Base-by-base conservation (phyloP, 345 rosid genomes). In the Adansonia digitata region DNA sequence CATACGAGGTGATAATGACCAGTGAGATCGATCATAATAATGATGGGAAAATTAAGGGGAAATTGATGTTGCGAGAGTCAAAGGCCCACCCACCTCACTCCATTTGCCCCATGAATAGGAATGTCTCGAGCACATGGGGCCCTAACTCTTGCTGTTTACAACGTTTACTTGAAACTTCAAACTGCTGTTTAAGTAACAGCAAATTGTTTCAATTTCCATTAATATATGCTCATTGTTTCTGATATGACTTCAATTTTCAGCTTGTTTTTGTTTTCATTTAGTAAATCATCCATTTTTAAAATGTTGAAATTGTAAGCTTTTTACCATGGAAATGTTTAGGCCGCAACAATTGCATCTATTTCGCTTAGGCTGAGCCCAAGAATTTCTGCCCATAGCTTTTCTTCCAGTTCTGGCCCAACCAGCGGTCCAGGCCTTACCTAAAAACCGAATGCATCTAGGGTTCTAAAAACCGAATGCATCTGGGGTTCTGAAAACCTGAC, bases 101-200 rank as follows among this genome's bases (percentile, higher is more conserved):
- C 26, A 27, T 59, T 35, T 48, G 6, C 20, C 7, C n/a, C n/a
- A n/a, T n/a, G n/a, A n/a, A 66, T 71, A 72, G 74, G 77, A 80
- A 80, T 80, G 67, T 76, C 45, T 67, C 51, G 7, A 29, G 75
- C 77, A 67, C 11, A 6, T 48, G 73, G 72, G 78, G 13, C 79
- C 61, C 65, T 65, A 39, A 35, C 49, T 12, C 8, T 5, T n/a
- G n/a, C n/a, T 29, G 20, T 60, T 60, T 60, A 4, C 15, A 2
- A 60, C 31, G 20, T 60, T 14, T 60, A 6, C 20, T 49, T 49
- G 5, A 14, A 46, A 17, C 53, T 29, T 57, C 1, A 26, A 31
- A 14, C n/a, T 5, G 10, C 10, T 31, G 39, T 29, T 60, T 27
- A 20, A 24, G 61, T 29, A 60, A 60, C 20, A 14, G 10, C 35